Conservation (phyloP, 106 monocot genomes). For the Acorus calamus region DNA sequence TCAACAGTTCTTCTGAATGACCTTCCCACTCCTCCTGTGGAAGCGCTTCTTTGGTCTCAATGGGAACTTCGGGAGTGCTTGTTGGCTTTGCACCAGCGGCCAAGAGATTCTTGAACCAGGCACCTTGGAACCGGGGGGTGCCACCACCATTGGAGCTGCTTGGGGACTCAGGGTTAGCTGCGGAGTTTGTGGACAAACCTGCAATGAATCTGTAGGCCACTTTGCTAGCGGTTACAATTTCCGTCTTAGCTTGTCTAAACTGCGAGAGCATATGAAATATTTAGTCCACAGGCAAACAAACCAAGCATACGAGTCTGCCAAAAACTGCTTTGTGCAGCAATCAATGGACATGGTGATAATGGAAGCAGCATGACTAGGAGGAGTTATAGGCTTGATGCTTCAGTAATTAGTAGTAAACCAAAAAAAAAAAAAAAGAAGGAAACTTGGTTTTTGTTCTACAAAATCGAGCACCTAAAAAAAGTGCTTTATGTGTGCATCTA, state of each 20-base stretch:
- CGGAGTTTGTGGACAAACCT: constrained; percentile 37
- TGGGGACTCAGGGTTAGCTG: constrained; percentile 29
- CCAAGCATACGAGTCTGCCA: no score
- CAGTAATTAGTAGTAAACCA: no score
- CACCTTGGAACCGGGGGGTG: constrained; percentile 37
- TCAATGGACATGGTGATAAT: no score
- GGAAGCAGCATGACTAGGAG: no score
- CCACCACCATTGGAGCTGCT: constrained; percentile 29
- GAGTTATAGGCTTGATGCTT: no score
- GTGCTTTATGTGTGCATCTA: no score
- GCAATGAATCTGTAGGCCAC: constrained; percentile 73
- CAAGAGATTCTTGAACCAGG: constrained; percentile 61
- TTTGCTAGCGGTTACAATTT: constrained; percentile 73
- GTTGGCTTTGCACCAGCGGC: constrained; percentile 66
- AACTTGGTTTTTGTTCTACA: no score
- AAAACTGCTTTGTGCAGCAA: no score
- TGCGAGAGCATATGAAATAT: constrained; percentile 16
- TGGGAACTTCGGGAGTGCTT: constrained; percentile 18
- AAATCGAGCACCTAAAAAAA: no score
- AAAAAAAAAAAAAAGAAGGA: no score
- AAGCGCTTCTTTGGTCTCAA: constrained; percentile 17
- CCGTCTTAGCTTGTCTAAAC: constrained; percentile 80
- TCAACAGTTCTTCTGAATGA: neutral
- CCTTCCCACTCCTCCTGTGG: constrained; percentile 8
- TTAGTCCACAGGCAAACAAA: no score